Evolutionary conservation across 164 flowering plant genomes (phyloP), one percentile per base, ranked within the genome.

Genomic region (Berberis vulgaris): DNA sequence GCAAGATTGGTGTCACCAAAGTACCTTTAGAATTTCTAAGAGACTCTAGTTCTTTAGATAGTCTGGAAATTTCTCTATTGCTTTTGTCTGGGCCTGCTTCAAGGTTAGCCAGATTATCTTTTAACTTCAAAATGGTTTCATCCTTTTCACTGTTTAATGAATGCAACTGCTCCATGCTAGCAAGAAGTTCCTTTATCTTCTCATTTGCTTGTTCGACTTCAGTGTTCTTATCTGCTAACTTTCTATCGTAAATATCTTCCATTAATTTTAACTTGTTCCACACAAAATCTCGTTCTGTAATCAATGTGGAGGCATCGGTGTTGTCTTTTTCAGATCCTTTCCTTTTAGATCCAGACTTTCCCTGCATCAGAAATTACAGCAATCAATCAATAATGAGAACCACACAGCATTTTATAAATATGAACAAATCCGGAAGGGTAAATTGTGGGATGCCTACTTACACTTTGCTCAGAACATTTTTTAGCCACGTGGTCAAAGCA

Each of bases 211-310:
- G 62, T 52, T 73, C 79, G 59, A 79, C 66, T 70, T 94, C 86
- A 43, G 63, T 64, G 44, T 52, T 46, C 66, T 81, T 82, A 43
- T 66, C 59, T 68, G 67, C 79, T 58, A 39, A 7, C 44, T 83
- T 66, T 69, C 64, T 61, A 42, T 68, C 62, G 46, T 77, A 79
- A 13, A 76, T 71, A 47, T 59, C 71, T 76, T 90, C 96, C 85
- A 83, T 65, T 63, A 65, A 71, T 54, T 82, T 83, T 47, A 70
- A 81, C 77, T 91, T 96, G 58, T 88, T 80, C 95, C 96, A 85
- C 4, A 81, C 82, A 71, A 90, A 90, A 53, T 81, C 69, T 72
- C 83, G 84, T 74, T 91, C 99, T 41, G 75, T 63, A 75, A 80
- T 53, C 3, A 93, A 79, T 10, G 87, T 83, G 67, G 91, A 73